Evolutionary conservation across 345 rosid genomes (phyloP).

Genomic region (Salix brachista): DNA sequence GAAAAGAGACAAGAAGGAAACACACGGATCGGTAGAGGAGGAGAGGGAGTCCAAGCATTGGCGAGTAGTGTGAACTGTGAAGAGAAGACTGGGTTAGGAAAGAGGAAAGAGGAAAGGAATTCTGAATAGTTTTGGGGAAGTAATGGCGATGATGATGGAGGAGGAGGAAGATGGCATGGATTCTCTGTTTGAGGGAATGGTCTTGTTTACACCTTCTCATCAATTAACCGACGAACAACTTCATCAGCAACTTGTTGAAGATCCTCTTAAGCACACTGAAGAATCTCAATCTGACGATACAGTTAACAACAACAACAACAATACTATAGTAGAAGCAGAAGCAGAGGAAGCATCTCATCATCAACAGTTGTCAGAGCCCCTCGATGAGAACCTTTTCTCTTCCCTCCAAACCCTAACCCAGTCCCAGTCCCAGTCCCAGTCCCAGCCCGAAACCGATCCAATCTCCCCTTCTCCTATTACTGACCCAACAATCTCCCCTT

Average conservation of each 20-base stretch:
- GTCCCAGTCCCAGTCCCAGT: neutral
- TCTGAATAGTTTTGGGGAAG: neutral
- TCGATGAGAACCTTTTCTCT: conserved; percentile 81
- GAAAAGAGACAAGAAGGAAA: too few species aligned
- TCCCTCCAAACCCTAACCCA: conserved; percentile 23
- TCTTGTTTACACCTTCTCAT: conserved; percentile 56
- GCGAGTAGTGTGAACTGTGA: too few species aligned
- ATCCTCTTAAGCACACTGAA: conserved; percentile 9
- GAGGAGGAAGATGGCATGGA: conserved; percentile 46
- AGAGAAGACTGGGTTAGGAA: neutral
- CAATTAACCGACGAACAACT: conserved; percentile 6
- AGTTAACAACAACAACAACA: neutral
- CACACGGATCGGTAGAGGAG: too few species aligned
- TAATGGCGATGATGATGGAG: conserved; percentile 13
- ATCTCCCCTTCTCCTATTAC: neutral
- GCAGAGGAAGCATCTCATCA: neutral
- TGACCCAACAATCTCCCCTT: neutral
- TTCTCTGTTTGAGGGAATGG: conserved; percentile 92
- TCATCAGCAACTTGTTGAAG: conserved; percentile 3
- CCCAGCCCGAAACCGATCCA: conserved; percentile 2
- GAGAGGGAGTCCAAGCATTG: too few species aligned
- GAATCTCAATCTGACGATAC: conserved; percentile 3
- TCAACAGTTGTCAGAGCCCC: conserved; percentile 30
- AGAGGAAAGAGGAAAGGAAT: neutral
- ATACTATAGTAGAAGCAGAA: conserved; percentile 5